These are phyloP conservation scores for Xylaria flabelliformis DNA, from an alignment of 495 filamentous ascomycete genomes.

Conservation along the genomic window DNA sequence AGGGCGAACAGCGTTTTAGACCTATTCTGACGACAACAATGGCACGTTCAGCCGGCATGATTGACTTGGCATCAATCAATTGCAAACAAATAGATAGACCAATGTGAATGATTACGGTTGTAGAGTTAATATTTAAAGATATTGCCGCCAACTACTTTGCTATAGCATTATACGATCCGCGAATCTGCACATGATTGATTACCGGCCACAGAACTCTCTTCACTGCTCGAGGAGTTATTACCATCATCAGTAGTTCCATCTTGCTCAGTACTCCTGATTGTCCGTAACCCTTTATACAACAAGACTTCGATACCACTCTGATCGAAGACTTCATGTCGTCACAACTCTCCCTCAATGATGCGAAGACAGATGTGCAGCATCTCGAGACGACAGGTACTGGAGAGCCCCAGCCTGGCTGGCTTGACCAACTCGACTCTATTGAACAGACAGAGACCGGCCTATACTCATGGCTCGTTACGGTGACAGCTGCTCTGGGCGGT, in stretches of 20 bases:
- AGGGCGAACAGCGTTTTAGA: not conserved
- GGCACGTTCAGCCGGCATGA: not conserved
- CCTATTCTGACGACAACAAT: not conserved
- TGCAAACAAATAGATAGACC: not conserved
- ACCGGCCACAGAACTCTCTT: not conserved
- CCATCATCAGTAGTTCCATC: not conserved
- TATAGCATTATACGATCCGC: not conserved
- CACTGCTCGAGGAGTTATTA: not conserved
- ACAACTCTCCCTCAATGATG: conserved; percentile 3
- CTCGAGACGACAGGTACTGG: not conserved
- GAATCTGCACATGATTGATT: not conserved
- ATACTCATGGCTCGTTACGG: conserved; percentile 51
- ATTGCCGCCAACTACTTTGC: not conserved
- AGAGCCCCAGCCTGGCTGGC: not conserved
- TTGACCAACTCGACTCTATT: conserved; percentile 34
- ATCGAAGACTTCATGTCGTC: not conserved
- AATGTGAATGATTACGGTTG: not conserved
- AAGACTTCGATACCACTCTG: not conserved
- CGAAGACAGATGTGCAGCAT: not conserved
- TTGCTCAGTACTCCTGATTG: not conserved
- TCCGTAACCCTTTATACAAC: not conserved
- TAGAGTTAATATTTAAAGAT: not conserved
- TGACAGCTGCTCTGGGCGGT: conserved; percentile 48
- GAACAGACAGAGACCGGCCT: conserved; percentile 41
- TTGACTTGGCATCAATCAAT: not conserved